Evolutionary conservation across 805 yeast genomes (phyloP), one percentile per base, ranked within the genome.

Genomic region (Candida sakaeoensis): DNA sequence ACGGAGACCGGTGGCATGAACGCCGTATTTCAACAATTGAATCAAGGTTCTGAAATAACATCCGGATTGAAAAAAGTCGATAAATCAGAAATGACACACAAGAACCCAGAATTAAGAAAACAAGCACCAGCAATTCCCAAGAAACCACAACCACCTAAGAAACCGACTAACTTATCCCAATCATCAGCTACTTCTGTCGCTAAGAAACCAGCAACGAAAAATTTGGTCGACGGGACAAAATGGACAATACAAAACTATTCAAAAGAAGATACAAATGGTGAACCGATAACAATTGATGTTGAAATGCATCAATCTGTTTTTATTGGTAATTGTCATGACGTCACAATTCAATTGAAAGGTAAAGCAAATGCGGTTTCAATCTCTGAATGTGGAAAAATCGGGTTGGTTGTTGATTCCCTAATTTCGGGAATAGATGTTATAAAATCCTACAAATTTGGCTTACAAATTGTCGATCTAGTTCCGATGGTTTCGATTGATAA

Each of bases 1-100:
- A 5, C 21, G 15, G 28, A 23, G 40, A 57, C 45, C 40, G 65
- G 63, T 32, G 93, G 95, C 30, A 77, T 91, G 68, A 74, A 72
- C 50, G 98, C 98, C 2, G 96, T 93, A 10, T 93, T 93, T 61
- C 82, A 86, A n/a, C 95, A 85, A 49, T 70, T 93, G 49, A 89
- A 82, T 65, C 75, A 82, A 66, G 99, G 99, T 44, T 85, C 81
- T 49, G 68, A 65, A 33, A 83, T 93, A 53, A 90, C 98, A 1
- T 70, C 89, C 25, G 86, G 89, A 10, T 77, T 93, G 50, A 88
- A 84, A 59, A 91, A 91, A 60, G 97, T 91, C 28, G 97, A 90
- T 51, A 87, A 80, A 67, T 82, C 95, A 7, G 86, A 89, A 63
- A 87, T 86, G 89, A 88, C 96, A 16, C 96, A 88, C 63, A 89